phyloP scores from a whole-genome alignment of 805 yeast species.

The Saturnispora diversa region DNA sequence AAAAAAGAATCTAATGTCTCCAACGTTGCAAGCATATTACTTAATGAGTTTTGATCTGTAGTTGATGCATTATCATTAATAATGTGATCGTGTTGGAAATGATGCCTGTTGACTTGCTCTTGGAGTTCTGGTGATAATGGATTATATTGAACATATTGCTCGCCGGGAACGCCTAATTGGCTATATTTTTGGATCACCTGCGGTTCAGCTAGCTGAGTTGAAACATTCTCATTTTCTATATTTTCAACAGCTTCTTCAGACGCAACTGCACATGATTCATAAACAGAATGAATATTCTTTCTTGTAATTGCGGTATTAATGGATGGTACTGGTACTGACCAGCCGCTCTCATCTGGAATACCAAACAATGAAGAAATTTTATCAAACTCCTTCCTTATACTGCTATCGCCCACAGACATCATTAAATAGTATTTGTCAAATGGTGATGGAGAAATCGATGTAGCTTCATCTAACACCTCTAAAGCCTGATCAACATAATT shows the following conservation, averaged over 20 bases:
- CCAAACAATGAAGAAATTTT: conserved; percentile 88
- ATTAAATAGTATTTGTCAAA: conserved; percentile 86
- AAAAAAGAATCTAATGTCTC: conserved; percentile 86
- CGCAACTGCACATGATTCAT: conserved; percentile 63
- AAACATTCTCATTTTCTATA: background rate
- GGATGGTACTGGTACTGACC: conserved; percentile 96
- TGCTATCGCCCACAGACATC: conserved; percentile 80
- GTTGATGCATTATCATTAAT: conserved; percentile 40
- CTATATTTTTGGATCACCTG: conserved; percentile 3
- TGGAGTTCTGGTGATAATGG: conserved; percentile 24
- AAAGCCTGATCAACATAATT: conserved; percentile 85
- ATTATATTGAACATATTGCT: conserved; percentile 30
- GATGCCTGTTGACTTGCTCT: conserved; percentile 20
- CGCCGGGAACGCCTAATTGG: conserved; percentile 11
- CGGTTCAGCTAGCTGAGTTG: background rate
- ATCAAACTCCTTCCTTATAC: conserved; percentile 73
- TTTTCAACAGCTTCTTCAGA: conserved; percentile 27
- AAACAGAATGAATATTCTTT: conserved; percentile 92
- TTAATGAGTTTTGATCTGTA: conserved; percentile 61
- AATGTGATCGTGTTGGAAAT: conserved; percentile 16
- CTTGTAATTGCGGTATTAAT: conserved; percentile 82
- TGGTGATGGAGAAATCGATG: conserved; percentile 78
- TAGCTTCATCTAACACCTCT: conserved; percentile 82
- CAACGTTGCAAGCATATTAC: conserved; percentile 87
- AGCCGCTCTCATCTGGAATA: conserved; percentile 89